Evolutionary conservation across 2,329 filamentous ascomycete species (phyloP).

Genomic region (Talaromyces rugulosus): DNA sequence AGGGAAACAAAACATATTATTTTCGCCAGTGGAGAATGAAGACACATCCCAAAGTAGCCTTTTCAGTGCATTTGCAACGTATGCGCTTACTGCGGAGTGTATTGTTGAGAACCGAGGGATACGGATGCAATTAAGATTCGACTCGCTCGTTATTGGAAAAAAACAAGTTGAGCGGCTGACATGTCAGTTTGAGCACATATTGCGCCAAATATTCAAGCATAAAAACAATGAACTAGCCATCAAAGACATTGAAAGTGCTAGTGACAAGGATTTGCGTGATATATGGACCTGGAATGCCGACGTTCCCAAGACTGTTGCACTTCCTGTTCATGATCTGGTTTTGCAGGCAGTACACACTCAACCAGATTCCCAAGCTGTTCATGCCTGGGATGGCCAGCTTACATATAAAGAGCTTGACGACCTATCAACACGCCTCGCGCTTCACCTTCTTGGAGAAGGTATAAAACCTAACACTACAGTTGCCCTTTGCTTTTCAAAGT

Average conservation of each 20-base stretch:
- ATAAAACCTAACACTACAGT: conserved; percentile 2
- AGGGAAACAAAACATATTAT: background rate
- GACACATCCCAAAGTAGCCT: background rate
- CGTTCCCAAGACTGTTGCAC: conserved; percentile 39
- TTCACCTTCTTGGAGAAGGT: conserved; percentile 1
- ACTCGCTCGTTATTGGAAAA: background rate
- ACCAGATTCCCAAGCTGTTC: conserved; percentile 7
- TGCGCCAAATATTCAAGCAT: background rate
- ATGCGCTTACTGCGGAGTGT: background rate
- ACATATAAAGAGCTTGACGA: conserved; percentile 10
- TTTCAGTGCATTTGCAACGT: background rate
- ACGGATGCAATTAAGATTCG: conserved; percentile 8
- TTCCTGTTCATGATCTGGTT: conserved; percentile 48
- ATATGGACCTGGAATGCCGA: conserved; percentile 45
- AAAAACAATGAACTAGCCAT: background rate
- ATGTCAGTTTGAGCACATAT: background rate
- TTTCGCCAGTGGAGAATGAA: background rate
- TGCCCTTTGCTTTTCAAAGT: conserved; percentile 14
- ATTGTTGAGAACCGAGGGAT: background rate
- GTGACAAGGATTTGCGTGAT: background rate
- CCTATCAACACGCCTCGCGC: conserved; percentile 8
- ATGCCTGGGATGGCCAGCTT: conserved; percentile 13
- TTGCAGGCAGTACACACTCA: conserved; percentile 25
- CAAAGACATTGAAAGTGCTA: background rate
- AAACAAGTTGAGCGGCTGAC: conserved; percentile 5